These are phyloP conservation scores for Saccharum hybrid DNA, from an alignment of 202 grass and related monocot species.

Conservation along the genomic window DNA sequence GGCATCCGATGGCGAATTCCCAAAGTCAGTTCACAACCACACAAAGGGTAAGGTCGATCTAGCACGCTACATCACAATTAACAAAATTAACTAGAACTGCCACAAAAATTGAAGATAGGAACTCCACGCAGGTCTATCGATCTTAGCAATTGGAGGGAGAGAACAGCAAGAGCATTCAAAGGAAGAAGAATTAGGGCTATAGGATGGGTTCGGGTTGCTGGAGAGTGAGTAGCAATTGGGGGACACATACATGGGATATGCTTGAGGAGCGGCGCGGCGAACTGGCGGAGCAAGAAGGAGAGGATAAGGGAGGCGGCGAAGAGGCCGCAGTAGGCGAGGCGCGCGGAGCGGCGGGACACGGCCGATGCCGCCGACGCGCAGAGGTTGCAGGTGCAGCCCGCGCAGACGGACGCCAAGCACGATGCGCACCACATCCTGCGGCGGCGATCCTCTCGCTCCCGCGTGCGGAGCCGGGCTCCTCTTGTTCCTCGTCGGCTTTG, in stretches of 20 bases:
- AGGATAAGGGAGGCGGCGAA: conserved; percentile 88
- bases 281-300: conserved; percentile 94
- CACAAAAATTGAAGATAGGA: neutral
- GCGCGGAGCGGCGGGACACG: conserved; percentile 78
- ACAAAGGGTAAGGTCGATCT: neutral
- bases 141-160: neutral
- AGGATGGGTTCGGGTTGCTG: neutral
- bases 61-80: conserved; percentile 12
- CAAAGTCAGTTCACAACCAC: conserved; percentile 4
- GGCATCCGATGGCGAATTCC: neutral
- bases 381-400: conserved; percentile 79
- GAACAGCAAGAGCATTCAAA: neutral
- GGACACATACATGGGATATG: conserved; percentile 74
- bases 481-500: neutral
- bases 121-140: neutral
- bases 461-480: neutral
- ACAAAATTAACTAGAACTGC: neutral
- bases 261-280: conserved; percentile 78
- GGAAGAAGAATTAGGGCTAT: neutral
- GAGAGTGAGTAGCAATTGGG: neutral
- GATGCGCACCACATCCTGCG: conserved; percentile 76
- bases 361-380: conserved; percentile 72
- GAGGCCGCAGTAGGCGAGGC: conserved; percentile 87
- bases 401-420: conserved; percentile 84
- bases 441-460: conserved; percentile 8